phyloP scores from a whole-genome alignment of 768 basidiomycete species.

The Chlorophyllum brunneum region DNA sequence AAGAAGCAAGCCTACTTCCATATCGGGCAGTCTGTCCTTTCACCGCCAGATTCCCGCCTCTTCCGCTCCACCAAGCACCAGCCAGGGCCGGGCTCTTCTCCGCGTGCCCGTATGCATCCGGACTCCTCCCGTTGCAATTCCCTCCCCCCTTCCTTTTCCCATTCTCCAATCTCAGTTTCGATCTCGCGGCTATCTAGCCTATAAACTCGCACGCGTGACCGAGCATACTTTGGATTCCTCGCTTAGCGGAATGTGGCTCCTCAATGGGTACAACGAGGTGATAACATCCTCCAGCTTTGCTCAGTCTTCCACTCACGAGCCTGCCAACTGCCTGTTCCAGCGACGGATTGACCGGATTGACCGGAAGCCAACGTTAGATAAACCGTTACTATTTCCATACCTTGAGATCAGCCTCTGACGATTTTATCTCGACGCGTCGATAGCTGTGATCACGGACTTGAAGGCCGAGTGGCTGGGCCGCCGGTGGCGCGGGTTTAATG shows the following conservation, averaged over 20 bases:
- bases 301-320: neutral
- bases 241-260: slow-evolving; percentile 1
- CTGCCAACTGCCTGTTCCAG: neutral
- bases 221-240: slow-evolving; percentile 7
- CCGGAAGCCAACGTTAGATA: slow-evolving; percentile 1
- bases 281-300: neutral
- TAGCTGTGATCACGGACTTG: too few relatives aligned
- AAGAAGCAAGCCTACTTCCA: slow-evolving; percentile 38
- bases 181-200: slow-evolving; percentile 11
- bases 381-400: neutral
- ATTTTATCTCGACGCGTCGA: neutral
- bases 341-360: slow-evolving; percentile 11
- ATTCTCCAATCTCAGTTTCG: neutral
- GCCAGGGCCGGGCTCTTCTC: slow-evolving; percentile 4
- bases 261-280: slow-evolving; percentile 1
- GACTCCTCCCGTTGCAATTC: slow-evolving; percentile 8
- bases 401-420: neutral
- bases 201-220: slow-evolving; percentile 11
- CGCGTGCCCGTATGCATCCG: neutral
- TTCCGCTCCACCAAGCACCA: slow-evolving; percentile 5
- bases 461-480: too few relatives aligned
- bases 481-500: neutral
- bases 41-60: slow-evolving; percentile 15
- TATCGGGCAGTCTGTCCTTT: slow-evolving; percentile 24
- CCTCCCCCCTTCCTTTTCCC: slow-evolving; percentile 3